These are phyloP conservation scores for Hondaea fermentalgiana DNA, from an alignment of 108 stramenopile species.

Conservation along the genomic window DNA sequence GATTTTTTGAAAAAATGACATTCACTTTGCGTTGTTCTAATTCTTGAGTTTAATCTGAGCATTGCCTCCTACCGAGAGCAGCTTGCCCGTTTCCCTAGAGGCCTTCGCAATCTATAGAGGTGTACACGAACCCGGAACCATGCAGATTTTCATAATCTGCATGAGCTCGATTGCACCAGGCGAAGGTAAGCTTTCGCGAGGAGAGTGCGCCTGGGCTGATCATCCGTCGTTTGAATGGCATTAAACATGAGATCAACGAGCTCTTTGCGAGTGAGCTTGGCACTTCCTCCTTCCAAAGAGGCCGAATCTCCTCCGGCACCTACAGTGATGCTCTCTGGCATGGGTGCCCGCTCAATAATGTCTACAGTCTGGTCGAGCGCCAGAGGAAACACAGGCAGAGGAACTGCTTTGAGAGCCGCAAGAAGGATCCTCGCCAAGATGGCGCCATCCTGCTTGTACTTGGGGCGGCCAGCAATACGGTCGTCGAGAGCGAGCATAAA, in stretches of 20 bases:
- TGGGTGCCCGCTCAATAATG: not conserved
- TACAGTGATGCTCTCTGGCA: not conserved
- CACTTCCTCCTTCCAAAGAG: not conserved
- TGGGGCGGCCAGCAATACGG: not conserved
- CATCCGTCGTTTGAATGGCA: not conserved
- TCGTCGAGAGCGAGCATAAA: not conserved
- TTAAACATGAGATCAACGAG: not conserved
- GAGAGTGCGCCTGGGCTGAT: not conserved
- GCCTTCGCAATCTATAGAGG: not conserved
- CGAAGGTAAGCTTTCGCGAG: not conserved
- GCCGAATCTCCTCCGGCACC: not conserved
- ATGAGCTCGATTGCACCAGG: not conserved
- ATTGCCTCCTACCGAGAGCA: too few species aligned
- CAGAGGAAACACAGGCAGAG: not conserved
- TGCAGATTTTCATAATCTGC: not conserved
- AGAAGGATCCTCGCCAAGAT: not conserved
- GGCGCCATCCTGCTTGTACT: not conserved
- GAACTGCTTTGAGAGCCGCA: not conserved
- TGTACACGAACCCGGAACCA: not conserved
- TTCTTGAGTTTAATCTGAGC: too few species aligned
- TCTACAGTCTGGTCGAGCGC: not conserved
- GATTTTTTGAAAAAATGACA: too few species aligned
- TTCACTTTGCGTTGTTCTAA: too few species aligned
- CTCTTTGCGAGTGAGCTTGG: not conserved
- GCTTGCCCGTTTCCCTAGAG: too few species aligned